These are phyloP conservation scores for Pilasporangium apinafurcum DNA, from an alignment of 352 stramenopile species.

Conservation along the genomic window DNA sequence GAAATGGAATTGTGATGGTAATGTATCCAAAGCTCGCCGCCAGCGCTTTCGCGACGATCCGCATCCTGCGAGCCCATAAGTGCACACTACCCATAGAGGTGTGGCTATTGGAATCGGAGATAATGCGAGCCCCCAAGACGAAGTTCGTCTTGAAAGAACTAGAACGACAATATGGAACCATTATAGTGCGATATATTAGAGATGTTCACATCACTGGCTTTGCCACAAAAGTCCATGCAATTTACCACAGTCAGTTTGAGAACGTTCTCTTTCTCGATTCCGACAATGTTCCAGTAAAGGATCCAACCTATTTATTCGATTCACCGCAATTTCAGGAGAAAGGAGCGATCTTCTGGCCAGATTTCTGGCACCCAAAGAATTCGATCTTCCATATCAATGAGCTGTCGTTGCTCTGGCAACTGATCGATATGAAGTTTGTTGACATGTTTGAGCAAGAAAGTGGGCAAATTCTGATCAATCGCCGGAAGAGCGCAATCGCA, in stretches of 20 bases:
- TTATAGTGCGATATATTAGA: slow-evolving; percentile 33
- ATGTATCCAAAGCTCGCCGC: slow-evolving; percentile 52
- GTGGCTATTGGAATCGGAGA: slow-evolving; percentile 37
- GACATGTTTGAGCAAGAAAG: slow-evolving; percentile 74
- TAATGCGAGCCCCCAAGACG: slow-evolving; percentile 10
- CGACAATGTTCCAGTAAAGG: slow-evolving; percentile 46
- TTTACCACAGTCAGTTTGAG: slow-evolving; percentile 47
- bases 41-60: slow-evolving; percentile 48
- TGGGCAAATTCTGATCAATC: slow-evolving; percentile 51
- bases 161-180: slow-evolving; percentile 14
- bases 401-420: slow-evolving; percentile 39
- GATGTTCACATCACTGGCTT: slow-evolving; percentile 28
- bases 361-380: slow-evolving; percentile 56
- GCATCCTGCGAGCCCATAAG: slow-evolving; percentile 20
- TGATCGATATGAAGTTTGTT: slow-evolving; percentile 44
- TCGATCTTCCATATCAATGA: slow-evolving; percentile 54
- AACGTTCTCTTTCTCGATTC: slow-evolving; percentile 57
- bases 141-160: slow-evolving; percentile 15
- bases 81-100: slow-evolving; percentile 54
- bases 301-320: slow-evolving; percentile 56
- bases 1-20: slow-evolving; percentile 51
- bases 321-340: slow-evolving; percentile 22
- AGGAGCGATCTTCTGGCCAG: slow-evolving; percentile 61
- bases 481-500: slow-evolving; percentile 13
- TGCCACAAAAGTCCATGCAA: slow-evolving; percentile 47